Conservation (phyloP, 768 basidiomycete species). For the Hydnomerulius pinastri region DNA sequence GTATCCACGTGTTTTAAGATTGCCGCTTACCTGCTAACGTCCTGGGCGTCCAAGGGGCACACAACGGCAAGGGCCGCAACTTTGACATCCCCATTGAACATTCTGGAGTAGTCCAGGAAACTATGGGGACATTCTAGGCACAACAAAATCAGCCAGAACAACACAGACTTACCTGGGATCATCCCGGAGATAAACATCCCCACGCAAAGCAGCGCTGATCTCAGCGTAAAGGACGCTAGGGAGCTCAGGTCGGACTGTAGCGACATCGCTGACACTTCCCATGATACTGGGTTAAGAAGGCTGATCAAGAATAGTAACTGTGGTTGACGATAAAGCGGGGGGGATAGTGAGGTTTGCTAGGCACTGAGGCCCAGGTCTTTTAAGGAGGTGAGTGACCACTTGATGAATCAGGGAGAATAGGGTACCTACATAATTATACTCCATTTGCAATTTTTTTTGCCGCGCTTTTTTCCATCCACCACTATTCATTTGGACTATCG, state of each 20-base stretch:
- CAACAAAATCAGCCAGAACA: neutral
- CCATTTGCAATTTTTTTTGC: conserved; percentile 12
- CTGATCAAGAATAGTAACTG: neutral
- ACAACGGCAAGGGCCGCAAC: conserved; percentile 62
- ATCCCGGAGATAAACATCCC: conserved; percentile 46
- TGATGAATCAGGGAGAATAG: neutral
- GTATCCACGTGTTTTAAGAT: conserved; percentile 3
- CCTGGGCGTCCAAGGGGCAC: conserved; percentile 75
- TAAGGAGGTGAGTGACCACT: conserved; percentile 8
- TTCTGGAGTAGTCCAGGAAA: conserved; percentile 35
- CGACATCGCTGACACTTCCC: neutral
- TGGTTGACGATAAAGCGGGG: neutral
- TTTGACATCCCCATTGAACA: conserved; percentile 81
- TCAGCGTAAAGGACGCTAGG: conserved; percentile 42
- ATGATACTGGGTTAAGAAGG: conserved; percentile 12
- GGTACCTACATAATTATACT: conserved; percentile 5
- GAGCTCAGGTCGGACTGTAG: conserved; percentile 6
- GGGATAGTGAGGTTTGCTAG: conserved; percentile 8
- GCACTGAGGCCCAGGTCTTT: conserved; percentile 13
- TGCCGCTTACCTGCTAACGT: conserved; percentile 76
- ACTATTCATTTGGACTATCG: neutral
- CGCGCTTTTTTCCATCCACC: conserved; percentile 1
- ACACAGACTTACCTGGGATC: conserved; percentile 39
- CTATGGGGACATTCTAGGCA: conserved; percentile 15
- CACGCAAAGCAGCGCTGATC: conserved; percentile 47